Conservation (phyloP, 2,329 filamentous ascomycete genomes). For the Fusarium pseudoanthophilum region DNA sequence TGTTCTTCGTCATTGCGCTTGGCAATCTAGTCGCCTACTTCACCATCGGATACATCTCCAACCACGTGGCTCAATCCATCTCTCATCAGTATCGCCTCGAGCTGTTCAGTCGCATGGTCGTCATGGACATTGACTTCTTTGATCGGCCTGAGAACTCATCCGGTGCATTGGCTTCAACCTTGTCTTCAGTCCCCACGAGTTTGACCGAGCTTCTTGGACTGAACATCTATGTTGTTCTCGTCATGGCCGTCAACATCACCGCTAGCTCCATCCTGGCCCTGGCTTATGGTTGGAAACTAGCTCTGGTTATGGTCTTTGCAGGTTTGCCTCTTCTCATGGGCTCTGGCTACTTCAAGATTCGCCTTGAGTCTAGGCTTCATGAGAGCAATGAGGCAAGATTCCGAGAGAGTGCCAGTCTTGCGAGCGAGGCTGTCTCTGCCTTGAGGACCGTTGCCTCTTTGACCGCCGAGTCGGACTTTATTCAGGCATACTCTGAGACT, state of each 20-base stretch:
- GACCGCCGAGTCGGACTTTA: constrained; percentile 50
- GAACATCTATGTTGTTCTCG: constrained; percentile 55
- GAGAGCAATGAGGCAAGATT: constrained; percentile 50
- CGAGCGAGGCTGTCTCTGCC: constrained; percentile 57
- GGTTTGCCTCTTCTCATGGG: constrained; percentile 54
- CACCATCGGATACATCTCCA: constrained; percentile 31
- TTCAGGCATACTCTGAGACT: constrained; percentile 48
- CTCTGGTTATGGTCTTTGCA: constrained; percentile 55
- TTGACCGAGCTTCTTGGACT: constrained; percentile 58
- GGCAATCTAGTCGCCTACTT: constrained; percentile 39
- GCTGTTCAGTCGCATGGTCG: constrained; percentile 45
- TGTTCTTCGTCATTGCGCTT: constrained; percentile 45
- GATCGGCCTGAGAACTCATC: constrained; percentile 48
- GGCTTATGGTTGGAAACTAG: constrained; percentile 57
- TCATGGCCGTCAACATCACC: constrained; percentile 54
- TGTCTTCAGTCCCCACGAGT: constrained; percentile 51
- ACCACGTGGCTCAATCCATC: constrained; percentile 30
- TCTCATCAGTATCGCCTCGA: constrained; percentile 44
- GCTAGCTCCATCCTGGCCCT: constrained; percentile 54
- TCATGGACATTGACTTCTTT: constrained; percentile 56
- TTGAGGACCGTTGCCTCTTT: constrained; percentile 58
- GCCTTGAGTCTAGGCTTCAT: constrained; percentile 56
- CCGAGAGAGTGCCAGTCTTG: constrained; percentile 55
- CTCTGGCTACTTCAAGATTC: constrained; percentile 55
- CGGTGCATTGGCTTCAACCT: constrained; percentile 48